Evolutionary conservation across 2,329 filamentous ascomycete species (phyloP).

Genomic region (Penicillium paneum): DNA sequence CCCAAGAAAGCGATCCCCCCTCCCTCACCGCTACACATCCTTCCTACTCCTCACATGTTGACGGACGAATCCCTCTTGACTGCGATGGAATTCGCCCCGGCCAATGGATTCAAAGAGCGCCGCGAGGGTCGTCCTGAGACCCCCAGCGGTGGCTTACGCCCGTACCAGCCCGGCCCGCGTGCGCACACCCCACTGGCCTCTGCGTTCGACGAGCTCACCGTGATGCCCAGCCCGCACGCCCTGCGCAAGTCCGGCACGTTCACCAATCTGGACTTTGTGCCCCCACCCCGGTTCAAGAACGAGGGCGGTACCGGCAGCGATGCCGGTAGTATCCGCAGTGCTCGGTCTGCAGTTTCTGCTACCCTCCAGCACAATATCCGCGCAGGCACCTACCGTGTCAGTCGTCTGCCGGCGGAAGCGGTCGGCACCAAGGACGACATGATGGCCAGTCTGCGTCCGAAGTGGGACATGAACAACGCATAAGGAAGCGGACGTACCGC

Average conservation of each 20-base stretch:
- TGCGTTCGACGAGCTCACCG: constrained; percentile 79
- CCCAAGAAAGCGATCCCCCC: constrained; percentile 66
- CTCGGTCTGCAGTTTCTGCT: constrained; percentile 72
- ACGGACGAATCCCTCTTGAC: constrained; percentile 73
- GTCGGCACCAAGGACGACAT: constrained; percentile 74
- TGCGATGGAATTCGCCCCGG: constrained; percentile 84
- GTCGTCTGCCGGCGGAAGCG: constrained; percentile 74
- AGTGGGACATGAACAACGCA: constrained; percentile 50
- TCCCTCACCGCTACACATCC: constrained; percentile 66
- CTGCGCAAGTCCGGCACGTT: constrained; percentile 50
- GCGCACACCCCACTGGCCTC: constrained; percentile 75
- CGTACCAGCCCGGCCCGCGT: constrained; percentile 72
- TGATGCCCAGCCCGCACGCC: constrained; percentile 75
- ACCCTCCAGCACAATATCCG: constrained; percentile 69
- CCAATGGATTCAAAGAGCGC: constrained; percentile 62
- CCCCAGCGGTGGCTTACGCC: constrained; percentile 55
- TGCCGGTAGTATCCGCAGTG: constrained; percentile 58
- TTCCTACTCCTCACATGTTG: constrained; percentile 83
- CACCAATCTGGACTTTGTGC: constrained; percentile 50
- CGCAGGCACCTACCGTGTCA: constrained; percentile 79
- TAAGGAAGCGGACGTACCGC: constrained; percentile 1
- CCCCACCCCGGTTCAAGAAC: constrained; percentile 48
- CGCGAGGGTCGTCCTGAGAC: constrained; percentile 65
- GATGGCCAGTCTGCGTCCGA: constrained; percentile 55
- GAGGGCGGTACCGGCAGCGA: constrained; percentile 45